Base-by-base conservation (phyloP, 2,329 filamentous ascomycete genomes). In the Zasmidium angulare region DNA sequence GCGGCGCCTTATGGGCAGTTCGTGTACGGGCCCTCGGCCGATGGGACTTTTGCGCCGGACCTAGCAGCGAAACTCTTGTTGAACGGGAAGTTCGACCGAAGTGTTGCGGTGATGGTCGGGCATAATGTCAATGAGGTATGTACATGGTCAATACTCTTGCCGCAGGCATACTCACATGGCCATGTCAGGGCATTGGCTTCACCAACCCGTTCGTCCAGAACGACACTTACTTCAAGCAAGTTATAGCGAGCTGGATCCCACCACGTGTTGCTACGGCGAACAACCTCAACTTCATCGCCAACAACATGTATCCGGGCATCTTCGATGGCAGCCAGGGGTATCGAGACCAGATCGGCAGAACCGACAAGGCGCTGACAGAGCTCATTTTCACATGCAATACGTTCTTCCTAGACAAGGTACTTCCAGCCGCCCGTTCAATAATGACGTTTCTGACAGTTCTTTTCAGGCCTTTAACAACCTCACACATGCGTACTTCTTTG, bases 401-500 rank as follows among this genome's bases (percentile, higher is more conserved):
- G 14, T 75, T 79, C 66, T 83, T 77, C 65, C 73, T 86, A 2
- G 75, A 77, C 56, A 72, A 71, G 1, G 82, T 78, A 3, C 79
- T 73, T 68, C 26, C 50, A 12, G n/a, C 19, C 31, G 2, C 52
- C 9, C 40, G n/a, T 14, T 23, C 22, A 46, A 21, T 29, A 47
- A n/a, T 24, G 21, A 36, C 26, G 12, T 47, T 4, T 29, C 11
- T 29, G 11, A 29, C 26, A 29, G 4, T 11, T 11, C 11, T 14
- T 10, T n/a, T 9, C 43, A 46, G 36, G 55, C 20, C 21, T 48
- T 53, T 22, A 65, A 68, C 11, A 81, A 82, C 68, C 53, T 76
- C 10, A 81, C 80, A 0, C 81, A 81, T 68, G 74, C 75, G 1
- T 85, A 86, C 72, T 70, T 80, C 22, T 86, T 85, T 66, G 74